Evolutionary conservation across 2,329 filamentous ascomycete species (phyloP).

Genomic region (Aspergillus neoniger): DNA sequence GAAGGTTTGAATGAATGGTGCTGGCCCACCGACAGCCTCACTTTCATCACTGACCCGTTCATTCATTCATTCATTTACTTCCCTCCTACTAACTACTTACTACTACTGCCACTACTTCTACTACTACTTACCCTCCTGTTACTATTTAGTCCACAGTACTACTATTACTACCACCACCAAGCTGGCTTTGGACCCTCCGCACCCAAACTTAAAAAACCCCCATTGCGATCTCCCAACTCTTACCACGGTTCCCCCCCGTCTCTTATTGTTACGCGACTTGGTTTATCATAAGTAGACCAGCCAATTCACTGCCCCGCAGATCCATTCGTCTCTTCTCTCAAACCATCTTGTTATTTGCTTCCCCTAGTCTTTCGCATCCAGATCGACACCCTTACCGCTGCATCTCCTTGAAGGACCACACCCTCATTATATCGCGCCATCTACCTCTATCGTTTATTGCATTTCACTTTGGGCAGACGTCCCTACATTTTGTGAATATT

Average conservation of each 20-base stretch:
- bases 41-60: conserved; percentile 6
- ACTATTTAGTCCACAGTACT: no score
- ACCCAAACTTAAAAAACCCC: background rate
- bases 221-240: background rate
- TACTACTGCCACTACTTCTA: background rate
- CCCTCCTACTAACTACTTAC: background rate
- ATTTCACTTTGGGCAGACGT: background rate
- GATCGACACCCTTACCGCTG: background rate
- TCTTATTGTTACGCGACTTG: background rate
- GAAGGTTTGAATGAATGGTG: background rate
- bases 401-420: background rate
- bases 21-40: conserved; percentile 10
- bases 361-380: background rate
- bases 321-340: background rate
- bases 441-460: background rate
- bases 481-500: background rate
- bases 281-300: background rate
- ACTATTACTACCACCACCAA: no score
- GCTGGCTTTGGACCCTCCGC: background rate
- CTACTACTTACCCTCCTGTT: no score
- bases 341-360: no score
- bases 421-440: background rate
- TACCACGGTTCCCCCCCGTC: background rate
- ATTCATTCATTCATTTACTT: background rate
- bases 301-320: conserved; percentile 1